These are phyloP conservation scores for Pythium pyrilobum DNA, from an alignment of 352 stramenopile species.

Conservation along the genomic window DNA sequence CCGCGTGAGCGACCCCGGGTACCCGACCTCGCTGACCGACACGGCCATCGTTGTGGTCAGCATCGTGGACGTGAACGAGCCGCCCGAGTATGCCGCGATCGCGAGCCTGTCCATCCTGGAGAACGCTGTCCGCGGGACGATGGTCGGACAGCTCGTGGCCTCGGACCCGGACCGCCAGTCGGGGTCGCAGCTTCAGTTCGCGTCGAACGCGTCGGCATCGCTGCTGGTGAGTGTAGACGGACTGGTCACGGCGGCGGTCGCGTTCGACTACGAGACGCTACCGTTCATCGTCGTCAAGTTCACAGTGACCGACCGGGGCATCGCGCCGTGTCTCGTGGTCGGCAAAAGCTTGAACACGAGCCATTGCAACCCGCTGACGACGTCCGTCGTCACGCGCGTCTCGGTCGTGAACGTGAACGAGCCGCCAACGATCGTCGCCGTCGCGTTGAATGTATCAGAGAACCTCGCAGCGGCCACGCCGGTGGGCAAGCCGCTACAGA, in stretches of 20 bases:
- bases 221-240: conserved; percentile 21
- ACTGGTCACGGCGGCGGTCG: conserved; percentile 1
- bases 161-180: conserved; percentile 27
- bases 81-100: conserved; percentile 28
- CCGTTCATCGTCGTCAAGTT: conserved; percentile 26
- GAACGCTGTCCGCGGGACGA: conserved; percentile 23
- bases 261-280: conserved; percentile 38
- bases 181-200: conserved; percentile 15
- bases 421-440: conserved; percentile 22
- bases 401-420: conserved; percentile 45
- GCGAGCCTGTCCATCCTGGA: conserved; percentile 29
- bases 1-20: conserved; percentile 35
- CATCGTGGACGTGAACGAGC: conserved; percentile 49
- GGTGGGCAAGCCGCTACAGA: conserved; percentile 35
- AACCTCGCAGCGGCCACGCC: conserved; percentile 35
- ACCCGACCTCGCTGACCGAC: conserved; percentile 26
- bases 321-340: conserved; percentile 7
- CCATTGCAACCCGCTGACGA: conserved; percentile 12
- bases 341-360: conserved; percentile 7
- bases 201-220: conserved; percentile 28
- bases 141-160: conserved; percentile 33
- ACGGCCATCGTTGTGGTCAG: conserved; percentile 25
- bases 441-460: conserved; percentile 27
- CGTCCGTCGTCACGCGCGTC: conserved; percentile 1
- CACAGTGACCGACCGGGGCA: conserved; percentile 29